Evolutionary conservation across 148 eudicot species (phyloP).

Genomic region (Heliosperma pusillum): DNA sequence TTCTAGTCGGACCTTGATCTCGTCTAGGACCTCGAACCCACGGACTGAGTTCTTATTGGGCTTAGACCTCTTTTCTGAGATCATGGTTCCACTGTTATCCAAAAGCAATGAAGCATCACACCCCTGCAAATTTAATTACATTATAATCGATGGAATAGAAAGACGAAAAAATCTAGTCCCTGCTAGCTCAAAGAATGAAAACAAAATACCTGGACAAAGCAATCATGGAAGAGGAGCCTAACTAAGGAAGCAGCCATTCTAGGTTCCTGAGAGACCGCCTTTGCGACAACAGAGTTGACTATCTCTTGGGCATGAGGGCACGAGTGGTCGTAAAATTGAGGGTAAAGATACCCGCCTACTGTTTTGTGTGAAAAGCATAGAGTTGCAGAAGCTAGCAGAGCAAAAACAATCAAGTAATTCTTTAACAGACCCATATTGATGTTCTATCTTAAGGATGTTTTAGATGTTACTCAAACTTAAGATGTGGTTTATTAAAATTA

Average conservation of each 20-base stretch:
- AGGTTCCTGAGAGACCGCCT: slow-evolving; percentile 43
- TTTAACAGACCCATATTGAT: slow-evolving; percentile 18
- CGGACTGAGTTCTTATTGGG: slow-evolving; percentile 46
- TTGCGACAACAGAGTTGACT: slow-evolving; percentile 43
- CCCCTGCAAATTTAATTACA: slow-evolving; percentile 32
- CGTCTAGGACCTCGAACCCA: slow-evolving; percentile 49
- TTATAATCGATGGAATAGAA: background rate
- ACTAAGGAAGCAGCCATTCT: slow-evolving; percentile 61
- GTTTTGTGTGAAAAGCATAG: slow-evolving; percentile 24
- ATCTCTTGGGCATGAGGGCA: slow-evolving; percentile 45
- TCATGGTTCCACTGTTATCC: slow-evolving; percentile 36
- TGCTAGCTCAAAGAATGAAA: too few species aligned
- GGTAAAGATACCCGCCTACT: slow-evolving; percentile 36
- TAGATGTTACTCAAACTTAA: background rate
- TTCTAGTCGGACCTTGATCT: slow-evolving; percentile 48
- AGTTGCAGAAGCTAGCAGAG: slow-evolving; percentile 22
- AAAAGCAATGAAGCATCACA: slow-evolving; percentile 54
- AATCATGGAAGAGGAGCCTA: slow-evolving; percentile 56
- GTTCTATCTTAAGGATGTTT: background rate
- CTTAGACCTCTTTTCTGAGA: slow-evolving; percentile 43
- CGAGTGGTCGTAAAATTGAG: slow-evolving; percentile 42
- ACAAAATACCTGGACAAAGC: slow-evolving; percentile 48
- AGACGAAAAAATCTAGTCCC: background rate
- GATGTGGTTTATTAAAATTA: slow-evolving; percentile 5
- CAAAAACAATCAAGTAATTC: slow-evolving; percentile 20